Conservation (phyloP, 2,329 filamentous ascomycete genomes). For the Myriangium duriaei region DNA sequence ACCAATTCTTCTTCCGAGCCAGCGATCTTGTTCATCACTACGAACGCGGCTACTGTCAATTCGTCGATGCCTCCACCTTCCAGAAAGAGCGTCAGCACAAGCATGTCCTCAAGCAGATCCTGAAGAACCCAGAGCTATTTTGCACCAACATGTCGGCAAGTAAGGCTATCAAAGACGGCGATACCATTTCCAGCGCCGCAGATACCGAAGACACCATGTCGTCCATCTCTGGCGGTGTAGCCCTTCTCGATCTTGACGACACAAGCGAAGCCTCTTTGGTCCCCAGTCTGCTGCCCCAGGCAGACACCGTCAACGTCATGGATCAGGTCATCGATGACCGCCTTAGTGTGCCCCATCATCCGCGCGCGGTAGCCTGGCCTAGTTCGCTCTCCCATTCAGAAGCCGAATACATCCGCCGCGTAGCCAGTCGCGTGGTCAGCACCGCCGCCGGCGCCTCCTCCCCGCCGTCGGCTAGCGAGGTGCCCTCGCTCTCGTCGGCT, state of each 20-base stretch:
- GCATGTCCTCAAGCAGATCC: conserved; percentile 29
- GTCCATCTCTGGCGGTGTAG: conserved; percentile 16
- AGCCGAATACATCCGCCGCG: too few species aligned
- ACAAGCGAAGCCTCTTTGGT: too few species aligned
- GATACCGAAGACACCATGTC: background rate
- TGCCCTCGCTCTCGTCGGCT: too few species aligned
- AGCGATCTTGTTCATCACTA: conserved; percentile 41
- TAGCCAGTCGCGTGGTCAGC: too few species aligned
- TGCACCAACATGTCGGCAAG: conserved; percentile 13
- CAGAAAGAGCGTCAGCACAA: conserved; percentile 39
- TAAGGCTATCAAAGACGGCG: conserved; percentile 4
- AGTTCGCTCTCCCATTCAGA: too few species aligned
- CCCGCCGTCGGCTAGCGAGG: too few species aligned
- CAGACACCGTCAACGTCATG: too few species aligned
- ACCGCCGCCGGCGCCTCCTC: too few species aligned
- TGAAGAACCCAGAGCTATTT: conserved; percentile 18
- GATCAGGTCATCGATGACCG: conserved; percentile 4
- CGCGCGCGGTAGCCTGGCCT: too few species aligned
- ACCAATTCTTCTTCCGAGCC: conserved; percentile 34
- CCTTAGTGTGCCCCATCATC: too few species aligned
- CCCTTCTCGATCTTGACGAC: conserved; percentile 14
- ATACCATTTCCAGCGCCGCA: background rate
- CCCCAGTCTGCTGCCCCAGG: too few species aligned
- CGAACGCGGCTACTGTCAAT: conserved; percentile 38
- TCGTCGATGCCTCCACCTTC: conserved; percentile 33